A percentile compares a stretch with the other conserved stretches of the same genome.
phyloP scores from a whole-genome alignment of 106 monocot genomes.

The Dendrobium chrysotoxum region DNA sequence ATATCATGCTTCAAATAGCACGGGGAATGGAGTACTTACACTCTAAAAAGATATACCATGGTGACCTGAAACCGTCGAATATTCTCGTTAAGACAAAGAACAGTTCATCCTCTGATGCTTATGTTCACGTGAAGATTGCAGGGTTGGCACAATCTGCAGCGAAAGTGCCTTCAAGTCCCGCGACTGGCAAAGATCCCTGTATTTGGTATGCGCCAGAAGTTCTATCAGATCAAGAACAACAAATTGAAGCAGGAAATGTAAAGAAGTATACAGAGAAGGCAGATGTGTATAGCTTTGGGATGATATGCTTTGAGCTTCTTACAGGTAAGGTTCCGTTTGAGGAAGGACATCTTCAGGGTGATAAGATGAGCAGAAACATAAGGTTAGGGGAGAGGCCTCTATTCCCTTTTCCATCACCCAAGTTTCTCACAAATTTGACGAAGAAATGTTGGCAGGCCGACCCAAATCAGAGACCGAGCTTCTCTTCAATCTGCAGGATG shows the following conservation, averaged over 20 bases:
- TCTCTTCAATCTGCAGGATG: constrained; percentile 67
- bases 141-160: constrained; percentile 22
- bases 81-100: constrained; percentile 40
- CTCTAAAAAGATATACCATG: constrained; percentile 44
- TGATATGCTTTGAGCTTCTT: constrained; percentile 60
- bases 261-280: constrained; percentile 43
- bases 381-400: constrained; percentile 73
- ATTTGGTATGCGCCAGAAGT: constrained; percentile 60
- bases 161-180: background rate
- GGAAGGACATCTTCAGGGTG: constrained; percentile 31
- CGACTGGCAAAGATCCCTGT: constrained; percentile 13
- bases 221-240: constrained; percentile 23
- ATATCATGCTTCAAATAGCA: constrained; percentile 68
- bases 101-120: constrained; percentile 31
- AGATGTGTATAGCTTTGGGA: constrained; percentile 64
- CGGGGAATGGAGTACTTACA: constrained; percentile 81
- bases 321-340: constrained; percentile 58
- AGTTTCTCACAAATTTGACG: constrained; percentile 61
- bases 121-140: constrained; percentile 39
- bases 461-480: constrained; percentile 62
- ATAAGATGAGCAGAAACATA: constrained; percentile 87
- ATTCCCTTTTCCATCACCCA: constrained; percentile 70
- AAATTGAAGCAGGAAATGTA: background rate
- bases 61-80: constrained; percentile 57
- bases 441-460: constrained; percentile 88